Base-by-base conservation (phyloP, 2,329 filamentous ascomycete genomes). In the Monilinia polystroma region DNA sequence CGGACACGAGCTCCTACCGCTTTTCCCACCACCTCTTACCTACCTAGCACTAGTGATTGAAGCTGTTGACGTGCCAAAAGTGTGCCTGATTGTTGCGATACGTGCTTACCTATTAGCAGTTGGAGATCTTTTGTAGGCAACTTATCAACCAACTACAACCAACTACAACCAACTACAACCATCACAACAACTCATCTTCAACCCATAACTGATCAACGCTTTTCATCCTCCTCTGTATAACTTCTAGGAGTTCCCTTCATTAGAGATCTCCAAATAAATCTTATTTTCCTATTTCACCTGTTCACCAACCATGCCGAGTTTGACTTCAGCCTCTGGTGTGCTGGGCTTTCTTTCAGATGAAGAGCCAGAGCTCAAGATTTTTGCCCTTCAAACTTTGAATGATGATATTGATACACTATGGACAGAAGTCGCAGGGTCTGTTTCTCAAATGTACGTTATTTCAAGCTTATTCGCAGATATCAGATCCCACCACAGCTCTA, bases 361-460 rank as follows among this genome's bases (percentile, higher is more conserved):
- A 74, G 95, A 98, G 80, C 87, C 91, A 67, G 92, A 96, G 80
- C 88, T 99, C 79, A 93, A 93, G 84, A 88, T 94, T 74, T 99
- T 97, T 78, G 95, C 95, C 72, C 85, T 99, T 73, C 91, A 97
- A 81, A 93, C 92, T 73, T 87, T 99, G 76, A 97, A 99, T 80
- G 91, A 95, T 74, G 91, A 98, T 77, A 96, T 99, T 75, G 93
- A 98, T 79, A 90, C 94, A 71, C 87, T 99, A 73, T 99, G 95
- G 95, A 96, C 93, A 69, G 95, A 99, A 80, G 93, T 99, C 71
- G 94, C 95, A 64, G 92, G 90, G 67, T 90, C 92, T 68, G 87
- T 99, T 76, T 93, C 90, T 76, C 90, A 97, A 80, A 97, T 99
- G 94, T 97, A 85, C 80, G 87, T 47, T 11, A 14, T 32, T 12